phyloP scores from a whole-genome alignment of 768 basidiomycete genomes.

The Tricholoma sp. region DNA sequence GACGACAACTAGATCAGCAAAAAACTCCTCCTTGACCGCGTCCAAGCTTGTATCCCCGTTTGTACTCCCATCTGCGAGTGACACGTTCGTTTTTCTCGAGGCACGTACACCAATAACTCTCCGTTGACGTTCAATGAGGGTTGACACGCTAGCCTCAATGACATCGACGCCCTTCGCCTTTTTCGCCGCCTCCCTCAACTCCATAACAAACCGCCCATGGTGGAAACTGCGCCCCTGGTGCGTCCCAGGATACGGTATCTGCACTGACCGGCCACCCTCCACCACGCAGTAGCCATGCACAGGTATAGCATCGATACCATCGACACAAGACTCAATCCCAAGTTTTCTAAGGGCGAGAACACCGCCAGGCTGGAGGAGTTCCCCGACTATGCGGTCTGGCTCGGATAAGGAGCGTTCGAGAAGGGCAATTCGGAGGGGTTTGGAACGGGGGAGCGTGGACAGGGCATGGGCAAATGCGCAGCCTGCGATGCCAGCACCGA shows the following conservation, averaged over 20 bases:
- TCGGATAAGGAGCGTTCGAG: slow-evolving; percentile 89
- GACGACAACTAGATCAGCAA: slow-evolving; percentile 77
- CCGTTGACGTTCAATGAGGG: slow-evolving; percentile 58
- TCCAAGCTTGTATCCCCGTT: slow-evolving; percentile 19
- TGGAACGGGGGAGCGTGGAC: slow-evolving; percentile 46
- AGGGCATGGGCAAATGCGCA: slow-evolving; percentile 50
- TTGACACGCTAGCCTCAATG: slow-evolving; percentile 13
- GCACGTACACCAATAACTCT: slow-evolving; percentile 66
- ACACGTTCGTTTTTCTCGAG: slow-evolving; percentile 31
- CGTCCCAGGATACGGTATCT: slow-evolving; percentile 80
- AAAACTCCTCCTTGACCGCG: slow-evolving; percentile 47
- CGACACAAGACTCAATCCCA: slow-evolving; percentile 69
- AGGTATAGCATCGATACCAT: slow-evolving; percentile 84
- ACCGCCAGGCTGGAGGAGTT: slow-evolving; percentile 93
- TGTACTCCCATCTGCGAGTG: neutral
- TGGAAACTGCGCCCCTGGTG: slow-evolving; percentile 85
- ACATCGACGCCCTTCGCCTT: neutral
- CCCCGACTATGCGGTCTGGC: slow-evolving; percentile 85
- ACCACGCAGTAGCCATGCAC: slow-evolving; percentile 85
- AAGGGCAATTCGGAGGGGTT: slow-evolving; percentile 72
- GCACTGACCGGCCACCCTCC: slow-evolving; percentile 60
- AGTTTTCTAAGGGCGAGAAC: slow-evolving; percentile 69
- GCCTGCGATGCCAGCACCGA: neutral
- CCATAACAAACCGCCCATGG: slow-evolving; percentile 87
- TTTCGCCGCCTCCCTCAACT: slow-evolving; percentile 60